Base-by-base conservation (phyloP, 148 eudicot species). In the Polygonum aviculare region DNA sequence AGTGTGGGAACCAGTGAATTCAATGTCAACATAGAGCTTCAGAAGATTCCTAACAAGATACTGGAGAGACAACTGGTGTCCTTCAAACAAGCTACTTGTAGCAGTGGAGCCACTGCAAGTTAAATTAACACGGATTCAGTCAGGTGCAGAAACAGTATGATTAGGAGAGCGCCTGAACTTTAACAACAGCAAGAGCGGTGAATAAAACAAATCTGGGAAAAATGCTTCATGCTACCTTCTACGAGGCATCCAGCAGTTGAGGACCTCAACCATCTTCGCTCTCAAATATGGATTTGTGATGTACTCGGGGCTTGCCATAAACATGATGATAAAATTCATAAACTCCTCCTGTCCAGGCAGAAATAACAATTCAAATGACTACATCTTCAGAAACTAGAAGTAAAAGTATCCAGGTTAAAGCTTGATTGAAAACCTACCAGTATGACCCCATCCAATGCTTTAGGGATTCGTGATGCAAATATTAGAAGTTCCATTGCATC, bases 321-420 rank as follows among this genome's bases (percentile, higher is more conserved):
- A 93, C 97, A 93, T 95, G 82, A 95, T 95, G 57, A 95, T 93
- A 79, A 95, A 95, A 81, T 95, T 95, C 99, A 95, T 92, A 78
- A 90, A 93, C 74, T 93, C 99, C 80, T 95, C 99, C 99, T 95
- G 84, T 69, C 74, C 79, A 81, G 51, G 74, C 44, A 50, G 45
- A 65, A 76, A 40, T 47, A 49, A 63, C 51, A 74, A 52, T 9
- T 15, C 21, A 11, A 67, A 67, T 67, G 72, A 67, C 44, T 67
- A 67, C 21, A 67, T 5, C 11, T 36, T 38, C 72, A 67, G 72
- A 36, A 63, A 36, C 45, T 36, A 38, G 21, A 67, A 35, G 45
- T 19, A 0, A 76, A 41, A 78, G 3, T 39, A 57, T 55, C 55
- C 38, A 26, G 69, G 35, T 60, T 55, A 65, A 45, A 48, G 52